Percentiles rank a stretch among this genome's conserved stretches.
phyloP scores from a whole-genome alignment of 352 stramenopile genomes.

The Proteromonas lacertae region DNA sequence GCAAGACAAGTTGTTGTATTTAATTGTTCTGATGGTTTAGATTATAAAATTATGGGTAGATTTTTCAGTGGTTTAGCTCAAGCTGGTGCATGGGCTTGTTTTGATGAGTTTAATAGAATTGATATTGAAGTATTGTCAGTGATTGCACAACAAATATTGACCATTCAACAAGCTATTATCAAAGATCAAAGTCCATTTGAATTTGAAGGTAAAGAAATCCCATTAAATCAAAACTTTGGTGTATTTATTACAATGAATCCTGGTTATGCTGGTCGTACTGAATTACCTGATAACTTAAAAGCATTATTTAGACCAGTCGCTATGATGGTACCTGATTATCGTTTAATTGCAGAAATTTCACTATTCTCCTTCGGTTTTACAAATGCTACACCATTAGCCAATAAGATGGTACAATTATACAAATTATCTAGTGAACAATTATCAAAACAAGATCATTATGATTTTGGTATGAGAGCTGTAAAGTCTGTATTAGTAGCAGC shows the following conservation, averaged over 20 bases:
- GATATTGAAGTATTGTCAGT: conserved; percentile 67
- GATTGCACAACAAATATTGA: conserved; percentile 71
- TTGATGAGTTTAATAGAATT: conserved; percentile 80
- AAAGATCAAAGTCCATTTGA: conserved; percentile 43
- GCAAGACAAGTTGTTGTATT: conserved; percentile 71
- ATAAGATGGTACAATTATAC: conserved; percentile 71
- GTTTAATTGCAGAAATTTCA: conserved; percentile 65
- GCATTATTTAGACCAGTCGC: conserved; percentile 55
- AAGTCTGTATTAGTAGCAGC: conserved; percentile 54
- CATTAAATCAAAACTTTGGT: conserved; percentile 46
- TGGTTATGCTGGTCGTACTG: conserved; percentile 50
- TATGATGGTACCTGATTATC: conserved; percentile 73
- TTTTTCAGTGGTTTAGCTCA: conserved; percentile 71
- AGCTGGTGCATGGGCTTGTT: conserved; percentile 61
- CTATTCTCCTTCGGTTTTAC: conserved; percentile 65
- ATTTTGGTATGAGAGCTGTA: conserved; percentile 48
- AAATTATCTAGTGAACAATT: conserved; percentile 56
- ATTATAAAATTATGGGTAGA: conserved; percentile 78
- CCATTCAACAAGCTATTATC: conserved; percentile 62
- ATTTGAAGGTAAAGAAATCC: conserved; percentile 61
- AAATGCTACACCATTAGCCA: conserved; percentile 46
- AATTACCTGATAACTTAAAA: conserved; percentile 62
- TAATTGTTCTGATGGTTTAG: conserved; percentile 65
- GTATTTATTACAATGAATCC: conserved; percentile 82
- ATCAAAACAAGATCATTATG: conserved; percentile 68